phyloP scores from a whole-genome alignment of 1,284 basidiomycete species.

The Rhodotorula sp. region DNA sequence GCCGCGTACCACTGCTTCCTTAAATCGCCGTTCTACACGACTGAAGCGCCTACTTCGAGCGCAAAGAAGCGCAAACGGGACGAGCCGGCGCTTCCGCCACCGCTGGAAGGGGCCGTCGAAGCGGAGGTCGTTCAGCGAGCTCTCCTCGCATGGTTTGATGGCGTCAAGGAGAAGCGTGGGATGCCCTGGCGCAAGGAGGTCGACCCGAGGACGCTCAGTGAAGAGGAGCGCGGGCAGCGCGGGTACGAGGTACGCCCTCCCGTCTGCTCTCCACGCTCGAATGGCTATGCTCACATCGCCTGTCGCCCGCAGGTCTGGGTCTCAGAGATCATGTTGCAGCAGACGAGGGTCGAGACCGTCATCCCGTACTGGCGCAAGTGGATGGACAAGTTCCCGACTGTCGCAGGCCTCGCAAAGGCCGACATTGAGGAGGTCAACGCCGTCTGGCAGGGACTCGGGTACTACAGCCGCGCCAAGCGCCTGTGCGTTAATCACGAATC shows the following conservation, averaged over 20 bases:
- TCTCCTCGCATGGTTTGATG: constrained; percentile 63
- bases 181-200: constrained; percentile 86
- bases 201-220: constrained; percentile 55
- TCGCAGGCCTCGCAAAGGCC: constrained; percentile 72
- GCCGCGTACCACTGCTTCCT: constrained; percentile 36
- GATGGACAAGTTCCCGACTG: constrained; percentile 66
- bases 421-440: constrained; percentile 76
- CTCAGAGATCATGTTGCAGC: constrained; percentile 95
- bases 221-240: constrained; percentile 64
- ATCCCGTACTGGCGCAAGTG: constrained; percentile 83
- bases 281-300: not conserved
- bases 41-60: not conserved
- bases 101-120: constrained; percentile 10
- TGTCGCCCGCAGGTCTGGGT: constrained; percentile 33
- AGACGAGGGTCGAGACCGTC: constrained; percentile 79
- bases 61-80: constrained; percentile 21
- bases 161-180: constrained; percentile 63
- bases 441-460: constrained; percentile 82
- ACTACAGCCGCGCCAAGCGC: constrained; percentile 83
- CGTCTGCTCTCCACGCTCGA: constrained; percentile 25
- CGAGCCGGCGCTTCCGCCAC: not conserved
- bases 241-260: constrained; percentile 67
- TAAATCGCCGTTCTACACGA: constrained; percentile 13
- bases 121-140: constrained; percentile 26
- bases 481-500: constrained; percentile 49